Percentiles rank a stretch among this genome's conserved stretches.
These are phyloP conservation scores for Leishmania mexicana DNA, from an alignment of 208 protist species.

Conservation along the genomic window DNA sequence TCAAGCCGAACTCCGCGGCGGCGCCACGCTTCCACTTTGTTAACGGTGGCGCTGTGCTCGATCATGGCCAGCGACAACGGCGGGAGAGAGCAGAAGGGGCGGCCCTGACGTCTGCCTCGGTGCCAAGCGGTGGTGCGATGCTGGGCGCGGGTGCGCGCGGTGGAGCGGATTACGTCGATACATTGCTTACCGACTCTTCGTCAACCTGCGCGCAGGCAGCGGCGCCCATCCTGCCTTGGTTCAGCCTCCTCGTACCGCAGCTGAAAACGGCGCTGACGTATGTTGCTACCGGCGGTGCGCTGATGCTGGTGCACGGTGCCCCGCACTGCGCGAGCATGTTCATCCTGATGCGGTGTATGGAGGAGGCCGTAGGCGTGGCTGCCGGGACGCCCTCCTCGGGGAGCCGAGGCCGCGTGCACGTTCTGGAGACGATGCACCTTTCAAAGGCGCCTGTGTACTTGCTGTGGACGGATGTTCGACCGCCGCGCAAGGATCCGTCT, in stretches of 20 bases:
- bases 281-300: constrained; percentile 45
- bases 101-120: not conserved
- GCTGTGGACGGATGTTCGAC: constrained; percentile 27
- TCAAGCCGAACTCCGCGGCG: not conserved
- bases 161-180: not conserved
- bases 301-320: constrained; percentile 78
- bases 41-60: constrained; percentile 81
- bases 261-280: constrained; percentile 53
- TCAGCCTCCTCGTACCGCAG: constrained; percentile 77
- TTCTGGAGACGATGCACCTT: constrained; percentile 77
- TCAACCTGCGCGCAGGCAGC: not conserved
- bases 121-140: not conserved
- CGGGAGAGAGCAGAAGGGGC: constrained; percentile 3
- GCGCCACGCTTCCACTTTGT: constrained; percentile 59
- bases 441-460: constrained; percentile 76
- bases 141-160: not conserved
- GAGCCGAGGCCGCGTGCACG: constrained; percentile 20
- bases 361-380: constrained; percentile 16
- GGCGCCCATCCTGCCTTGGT: constrained; percentile 61
- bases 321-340: constrained; percentile 77
- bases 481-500: not conserved
- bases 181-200: not conserved
- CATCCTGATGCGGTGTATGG: constrained; percentile 58
- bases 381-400: not conserved
- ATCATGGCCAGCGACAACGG: constrained; percentile 68